phyloP scores from a whole-genome alignment of 208 protist genomes.

The Trypanosomatidae sp. region DNA sequence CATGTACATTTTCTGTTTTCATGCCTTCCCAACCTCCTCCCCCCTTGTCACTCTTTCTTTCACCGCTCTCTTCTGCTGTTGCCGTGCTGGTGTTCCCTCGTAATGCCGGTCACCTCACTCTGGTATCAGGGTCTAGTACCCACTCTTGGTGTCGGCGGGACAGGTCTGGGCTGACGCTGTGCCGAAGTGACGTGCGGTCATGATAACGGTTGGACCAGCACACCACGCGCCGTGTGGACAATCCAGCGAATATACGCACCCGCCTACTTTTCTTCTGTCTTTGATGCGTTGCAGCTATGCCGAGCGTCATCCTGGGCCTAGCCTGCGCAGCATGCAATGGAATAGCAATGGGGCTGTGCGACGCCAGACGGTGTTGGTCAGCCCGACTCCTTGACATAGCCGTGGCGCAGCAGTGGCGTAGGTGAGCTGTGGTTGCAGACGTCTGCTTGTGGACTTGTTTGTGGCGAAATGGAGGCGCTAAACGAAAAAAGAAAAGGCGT shows the following conservation, averaged over 20 bases:
- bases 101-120: background rate
- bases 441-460: background rate
- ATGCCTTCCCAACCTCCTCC: background rate
- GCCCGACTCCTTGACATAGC: background rate
- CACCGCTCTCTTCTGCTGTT: background rate
- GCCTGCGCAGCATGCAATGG: background rate
- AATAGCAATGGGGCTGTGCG: background rate
- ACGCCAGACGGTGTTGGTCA: background rate
- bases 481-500: background rate
- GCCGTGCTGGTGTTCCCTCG: background rate
- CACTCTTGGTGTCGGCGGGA: background rate
- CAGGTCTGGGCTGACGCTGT: background rate
- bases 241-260: background rate
- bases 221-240: background rate
- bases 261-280: background rate
- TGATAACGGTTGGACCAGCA: background rate
- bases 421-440: background rate
- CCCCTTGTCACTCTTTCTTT: background rate
- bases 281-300: background rate
- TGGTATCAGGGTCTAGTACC: background rate
- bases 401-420: background rate
- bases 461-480: background rate
- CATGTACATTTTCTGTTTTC: background rate
- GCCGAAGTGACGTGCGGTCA: background rate
- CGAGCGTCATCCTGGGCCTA: background rate